phyloP scores from a whole-genome alignment of 2,329 filamentous ascomycete genomes.

The Nothophoma quercina region DNA sequence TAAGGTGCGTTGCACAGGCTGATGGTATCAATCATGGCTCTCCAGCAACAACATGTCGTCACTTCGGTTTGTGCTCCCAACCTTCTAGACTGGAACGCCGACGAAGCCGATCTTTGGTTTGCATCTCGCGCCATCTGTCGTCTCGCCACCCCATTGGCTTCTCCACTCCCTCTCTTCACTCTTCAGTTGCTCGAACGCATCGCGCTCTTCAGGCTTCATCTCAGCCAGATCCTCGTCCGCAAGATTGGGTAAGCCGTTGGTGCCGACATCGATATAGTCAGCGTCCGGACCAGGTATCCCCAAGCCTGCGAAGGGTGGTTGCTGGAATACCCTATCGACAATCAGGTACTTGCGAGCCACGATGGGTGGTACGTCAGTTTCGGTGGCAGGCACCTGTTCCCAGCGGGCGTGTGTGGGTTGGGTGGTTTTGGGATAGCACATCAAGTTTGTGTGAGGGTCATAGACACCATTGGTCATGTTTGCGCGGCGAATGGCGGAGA shows the following conservation, averaged over 20 bases:
- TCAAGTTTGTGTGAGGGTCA: constrained; percentile 90
- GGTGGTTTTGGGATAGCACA: constrained; percentile 87
- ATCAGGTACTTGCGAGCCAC: constrained; percentile 69
- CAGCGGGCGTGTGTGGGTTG: constrained; percentile 88
- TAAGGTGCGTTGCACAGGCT: neutral
- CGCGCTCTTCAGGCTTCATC: constrained; percentile 73
- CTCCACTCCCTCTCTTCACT: constrained; percentile 75
- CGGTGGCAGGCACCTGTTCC: constrained; percentile 69
- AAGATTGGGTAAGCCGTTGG: constrained; percentile 68
- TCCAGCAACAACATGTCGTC: neutral
- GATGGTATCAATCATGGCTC: neutral
- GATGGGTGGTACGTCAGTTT: constrained; percentile 59
- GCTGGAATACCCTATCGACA: constrained; percentile 66
- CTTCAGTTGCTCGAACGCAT: constrained; percentile 74
- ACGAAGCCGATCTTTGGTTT: constrained; percentile 58
- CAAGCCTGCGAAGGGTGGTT: constrained; percentile 64
- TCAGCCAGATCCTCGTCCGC: constrained; percentile 70
- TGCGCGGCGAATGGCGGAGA: constrained; percentile 71
- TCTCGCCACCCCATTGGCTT: constrained; percentile 75
- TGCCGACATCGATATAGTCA: constrained; percentile 56
- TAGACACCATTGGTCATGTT: constrained; percentile 78
- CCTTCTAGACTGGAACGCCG: constrained; percentile 56
- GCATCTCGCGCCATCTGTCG: constrained; percentile 58
- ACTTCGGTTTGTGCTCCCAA: neutral
- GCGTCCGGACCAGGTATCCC: constrained; percentile 67